phyloP scores from a whole-genome alignment of 352 stramenopile species.

The Phytophthora lateralis region DNA sequence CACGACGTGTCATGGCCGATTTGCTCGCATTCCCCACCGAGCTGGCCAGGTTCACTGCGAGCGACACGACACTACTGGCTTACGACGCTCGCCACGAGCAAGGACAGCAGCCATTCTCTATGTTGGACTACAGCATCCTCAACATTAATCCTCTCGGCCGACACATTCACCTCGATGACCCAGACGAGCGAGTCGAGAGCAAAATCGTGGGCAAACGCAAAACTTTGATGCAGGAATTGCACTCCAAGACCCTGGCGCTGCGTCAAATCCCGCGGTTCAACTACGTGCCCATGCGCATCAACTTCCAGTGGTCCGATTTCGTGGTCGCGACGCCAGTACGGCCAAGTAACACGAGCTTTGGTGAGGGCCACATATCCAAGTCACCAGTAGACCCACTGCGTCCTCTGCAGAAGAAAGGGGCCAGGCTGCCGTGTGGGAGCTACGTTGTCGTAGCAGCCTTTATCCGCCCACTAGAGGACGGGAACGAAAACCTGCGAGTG shows the following conservation, averaged over 20 bases:
- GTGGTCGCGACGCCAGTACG: constrained; percentile 62
- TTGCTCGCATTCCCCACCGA: constrained; percentile 32
- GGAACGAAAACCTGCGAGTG: constrained; percentile 72
- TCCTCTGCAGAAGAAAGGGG: constrained; percentile 59
- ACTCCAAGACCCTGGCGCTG: constrained; percentile 62
- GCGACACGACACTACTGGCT: constrained; percentile 51
- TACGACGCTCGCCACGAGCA: constrained; percentile 68
- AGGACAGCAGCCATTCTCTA: constrained; percentile 41
- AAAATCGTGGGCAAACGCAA: constrained; percentile 67
- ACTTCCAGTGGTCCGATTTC: constrained; percentile 81
- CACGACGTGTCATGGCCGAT: constrained; percentile 29
- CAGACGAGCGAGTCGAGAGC: constrained; percentile 34
- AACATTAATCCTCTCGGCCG: constrained; percentile 50
- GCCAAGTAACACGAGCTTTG: constrained; percentile 15
- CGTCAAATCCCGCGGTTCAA: constrained; percentile 72
- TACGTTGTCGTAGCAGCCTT: constrained; percentile 78
- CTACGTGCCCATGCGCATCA: constrained; percentile 62
- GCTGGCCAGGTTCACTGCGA: constrained; percentile 26
- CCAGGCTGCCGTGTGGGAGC: constrained; percentile 57
- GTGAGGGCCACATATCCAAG: constrained; percentile 22
- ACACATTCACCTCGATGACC: constrained; percentile 58
- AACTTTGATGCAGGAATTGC: constrained; percentile 62
- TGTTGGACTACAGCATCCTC: constrained; percentile 63
- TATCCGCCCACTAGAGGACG: constrained; percentile 68
- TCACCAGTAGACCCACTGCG: constrained; percentile 62